These are phyloP conservation scores for Solanum gracilifrons DNA, from an alignment of 257 asterid genomes.

Conservation along the genomic window DNA sequence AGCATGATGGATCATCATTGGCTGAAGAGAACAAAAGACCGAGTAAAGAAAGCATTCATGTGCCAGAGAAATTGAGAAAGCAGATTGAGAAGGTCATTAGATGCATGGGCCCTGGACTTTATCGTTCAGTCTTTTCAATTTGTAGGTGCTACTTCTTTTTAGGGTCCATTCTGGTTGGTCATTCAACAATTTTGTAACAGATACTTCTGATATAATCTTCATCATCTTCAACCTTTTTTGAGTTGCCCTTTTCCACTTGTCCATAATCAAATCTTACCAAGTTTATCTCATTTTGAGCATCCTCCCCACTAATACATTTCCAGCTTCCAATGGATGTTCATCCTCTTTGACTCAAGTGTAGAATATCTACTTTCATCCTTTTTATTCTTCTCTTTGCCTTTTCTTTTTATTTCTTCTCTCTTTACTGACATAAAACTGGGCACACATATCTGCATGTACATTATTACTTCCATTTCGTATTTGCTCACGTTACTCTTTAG, in stretches of 20 bases:
- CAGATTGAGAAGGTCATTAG: conserved; percentile 99
- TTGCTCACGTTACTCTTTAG: conserved; percentile 5
- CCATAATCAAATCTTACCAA: background rate
- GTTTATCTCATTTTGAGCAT: background rate
- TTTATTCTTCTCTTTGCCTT: background rate
- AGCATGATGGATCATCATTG: conserved; percentile 21
- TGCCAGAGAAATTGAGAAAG: conserved; percentile 74
- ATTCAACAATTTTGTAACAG: conserved; percentile 24
- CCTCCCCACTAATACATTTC: background rate
- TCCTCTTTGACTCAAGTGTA: background rate
- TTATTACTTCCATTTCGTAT: background rate
- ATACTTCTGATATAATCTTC: conserved; percentile 9
- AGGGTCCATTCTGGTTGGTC: conserved; percentile 60
- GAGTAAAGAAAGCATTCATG: conserved; percentile 20
- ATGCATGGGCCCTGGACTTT: conserved; percentile 97
- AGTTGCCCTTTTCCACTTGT: background rate
- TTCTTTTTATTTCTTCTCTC: background rate
- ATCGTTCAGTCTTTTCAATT: conserved; percentile 76
- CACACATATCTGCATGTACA: background rate
- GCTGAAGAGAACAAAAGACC: conserved; percentile 17
- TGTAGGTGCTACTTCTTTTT: conserved; percentile 95
- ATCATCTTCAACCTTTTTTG: conserved; percentile 6
- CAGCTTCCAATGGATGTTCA: background rate
- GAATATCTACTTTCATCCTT: background rate
- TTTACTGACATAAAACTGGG: background rate